Evolutionary conservation across 257 asterid genomes (phyloP), one percentile per base, ranked within the genome.

Genomic region (Rauvolfia tetraphylla): DNA sequence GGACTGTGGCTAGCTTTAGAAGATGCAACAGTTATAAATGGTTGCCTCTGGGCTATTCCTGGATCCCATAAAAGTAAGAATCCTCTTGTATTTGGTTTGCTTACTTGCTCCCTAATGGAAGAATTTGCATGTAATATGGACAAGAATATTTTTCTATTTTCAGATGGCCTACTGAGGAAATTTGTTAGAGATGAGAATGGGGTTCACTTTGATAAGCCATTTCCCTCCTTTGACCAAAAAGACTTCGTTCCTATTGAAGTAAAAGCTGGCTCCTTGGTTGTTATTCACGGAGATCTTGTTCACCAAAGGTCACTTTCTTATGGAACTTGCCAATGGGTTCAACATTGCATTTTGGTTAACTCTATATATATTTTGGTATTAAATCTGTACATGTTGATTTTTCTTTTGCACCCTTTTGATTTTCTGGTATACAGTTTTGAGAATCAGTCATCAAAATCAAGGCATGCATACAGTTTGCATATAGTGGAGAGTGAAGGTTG

Each of bases 31-130:
- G 70, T 84, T 54, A 77, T 77, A 82, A 94, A 93, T 79, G 98
- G 98, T 68, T 93, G 98, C 86, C 87, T 93, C 71, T 94, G 98
- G 98, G 96, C 97, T 84, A 89, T 92, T 76, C 97, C 97, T 42
- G 90, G 93, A 57, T 94, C 97, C 72, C 97, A 92, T 53, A 89
- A 85, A 88, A 83, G 98, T 92, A 81, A 54, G 41, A 77, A 46
- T 41, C 41, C 29, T n/a, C 56, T 9, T 46, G 49, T 77, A 33
- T 54, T 62, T 34, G 34, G 54, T 79, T 51, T 44, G 31, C 62
- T 80, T 67, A 17, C 39, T 18, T 27, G 17, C 76, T 12, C 18
- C 59, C 27, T 18, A 56, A 36, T 69, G 34, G 31, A 18, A 67
- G 10, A 54, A 29, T 54, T 29, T 20, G 11, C 17, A 20, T 72